Evolutionary conservation across 768 basidiomycete genomes (phyloP).

Genomic region (Pholiota molesta): DNA sequence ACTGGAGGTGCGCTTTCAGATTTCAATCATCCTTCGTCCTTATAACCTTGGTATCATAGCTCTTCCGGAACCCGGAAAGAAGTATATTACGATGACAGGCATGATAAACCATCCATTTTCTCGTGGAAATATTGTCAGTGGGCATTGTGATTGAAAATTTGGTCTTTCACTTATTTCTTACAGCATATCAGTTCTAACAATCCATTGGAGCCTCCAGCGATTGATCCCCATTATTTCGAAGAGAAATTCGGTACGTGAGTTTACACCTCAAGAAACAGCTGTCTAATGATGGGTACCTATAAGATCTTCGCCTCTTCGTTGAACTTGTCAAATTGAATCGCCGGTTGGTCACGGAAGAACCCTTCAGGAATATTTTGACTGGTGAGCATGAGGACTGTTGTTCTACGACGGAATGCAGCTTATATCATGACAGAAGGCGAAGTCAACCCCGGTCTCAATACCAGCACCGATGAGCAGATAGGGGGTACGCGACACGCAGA

Average conservation of each 20-base stretch:
- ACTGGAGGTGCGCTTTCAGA: no score
- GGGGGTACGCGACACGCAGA: no score
- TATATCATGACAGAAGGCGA: not conserved
- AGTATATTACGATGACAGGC: not conserved
- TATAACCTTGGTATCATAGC: no score
- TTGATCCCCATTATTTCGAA: not conserved
- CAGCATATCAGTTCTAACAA: not conserved
- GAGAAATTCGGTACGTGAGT: not conserved
- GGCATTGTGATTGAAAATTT: not conserved
- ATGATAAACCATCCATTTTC: not conserved
- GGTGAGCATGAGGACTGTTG: no score
- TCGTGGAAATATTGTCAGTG: not conserved
- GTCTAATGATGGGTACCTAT: no score
- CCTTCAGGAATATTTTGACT: not conserved
- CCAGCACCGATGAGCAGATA: not conserved
- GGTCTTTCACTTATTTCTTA: not conserved
- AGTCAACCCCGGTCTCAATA: not conserved
- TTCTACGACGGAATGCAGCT: not conserved
- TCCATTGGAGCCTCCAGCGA: not conserved
- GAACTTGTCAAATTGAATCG: not conserved
- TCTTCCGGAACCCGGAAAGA: not conserved
- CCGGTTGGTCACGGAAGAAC: not conserved
- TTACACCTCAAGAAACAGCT: no score
- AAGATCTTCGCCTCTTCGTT: not conserved
- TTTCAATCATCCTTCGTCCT: no score